Base-by-base conservation (phyloP, 164 flowering plant species). In the Akebia trifoliata region DNA sequence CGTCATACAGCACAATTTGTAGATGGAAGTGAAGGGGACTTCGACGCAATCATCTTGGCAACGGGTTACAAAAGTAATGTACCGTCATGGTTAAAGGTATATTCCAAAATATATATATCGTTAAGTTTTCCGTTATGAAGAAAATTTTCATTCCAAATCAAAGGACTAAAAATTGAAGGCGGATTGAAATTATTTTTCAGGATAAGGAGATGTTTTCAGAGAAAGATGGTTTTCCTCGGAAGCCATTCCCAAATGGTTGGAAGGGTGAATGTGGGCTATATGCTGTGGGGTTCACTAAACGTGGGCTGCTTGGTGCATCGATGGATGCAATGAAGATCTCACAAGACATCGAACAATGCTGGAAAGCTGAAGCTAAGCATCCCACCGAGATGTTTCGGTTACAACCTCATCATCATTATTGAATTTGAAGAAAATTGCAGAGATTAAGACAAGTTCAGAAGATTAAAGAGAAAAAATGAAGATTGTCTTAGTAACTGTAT, bases 11-110 rank as follows among this genome's bases (percentile, higher is more conserved):
- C 60, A 3, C 86, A 82, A 63, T 85, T 88, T 60, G 73, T 75
- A 0, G 76, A 87, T 70, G 95, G 95, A 20, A 76, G 54, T 50
- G 42, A 22, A 2, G 90, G 81, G 59, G 73, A 74, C 7, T 85
- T 81, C 29, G 97, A 90, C 64, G 86, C 86, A 3, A 68, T 90
- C 51, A 76, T 90, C 30, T 72, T 90, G 7, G 97, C 97, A 1
- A 90, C 97, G 0, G 97, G 97, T 22, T 90, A 87, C 65, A 85
- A 65, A 75, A 90, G 90, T 57, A 90, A 85, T 43, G 95, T 87
- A 4, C 85, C 90, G 17, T 62, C 78, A 66, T 90, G 97, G 97
- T 59, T 90, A 43, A 90, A 85, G 90, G 95, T 90, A 68, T 17
- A 2, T n/a, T n/a, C n/a, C n/a, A n/a, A n/a, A n/a, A n/a, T n/a